Evolutionary conservation across 352 stramenopile genomes (phyloP).

Genomic region (Phytophthora crassamura): DNA sequence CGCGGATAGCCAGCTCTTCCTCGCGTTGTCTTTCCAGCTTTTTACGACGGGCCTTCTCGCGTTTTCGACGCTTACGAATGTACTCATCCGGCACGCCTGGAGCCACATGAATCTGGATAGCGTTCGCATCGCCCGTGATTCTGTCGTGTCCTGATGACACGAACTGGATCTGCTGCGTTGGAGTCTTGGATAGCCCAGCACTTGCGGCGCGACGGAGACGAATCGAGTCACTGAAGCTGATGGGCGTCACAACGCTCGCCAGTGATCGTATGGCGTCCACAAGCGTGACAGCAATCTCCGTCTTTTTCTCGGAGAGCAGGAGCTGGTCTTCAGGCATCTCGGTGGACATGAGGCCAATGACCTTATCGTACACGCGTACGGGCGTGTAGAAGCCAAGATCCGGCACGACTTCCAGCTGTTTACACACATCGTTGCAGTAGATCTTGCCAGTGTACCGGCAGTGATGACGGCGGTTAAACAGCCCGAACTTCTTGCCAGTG

Average conservation of each 20-base stretch:
- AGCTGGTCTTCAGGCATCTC: constrained; percentile 87
- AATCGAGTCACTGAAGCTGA: constrained; percentile 76
- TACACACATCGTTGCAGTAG: constrained; percentile 87
- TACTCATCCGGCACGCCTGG: constrained; percentile 83
- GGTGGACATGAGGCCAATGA: constrained; percentile 84
- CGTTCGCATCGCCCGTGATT: constrained; percentile 54
- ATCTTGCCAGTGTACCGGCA: constrained; percentile 89
- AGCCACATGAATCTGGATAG: constrained; percentile 63
- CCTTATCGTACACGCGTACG: constrained; percentile 79
- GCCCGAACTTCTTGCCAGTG: constrained; percentile 87
- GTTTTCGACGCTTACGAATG: constrained; percentile 86
- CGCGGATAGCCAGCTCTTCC: constrained; percentile 75
- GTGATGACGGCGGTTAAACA: constrained; percentile 90
- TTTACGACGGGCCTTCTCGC: constrained; percentile 82
- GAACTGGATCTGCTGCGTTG: constrained; percentile 74
- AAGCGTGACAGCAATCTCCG: constrained; percentile 85
- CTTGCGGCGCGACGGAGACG: constrained; percentile 59
- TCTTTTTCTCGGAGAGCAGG: constrained; percentile 86
- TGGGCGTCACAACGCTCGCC: constrained; percentile 60
- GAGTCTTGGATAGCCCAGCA: constrained; percentile 58
- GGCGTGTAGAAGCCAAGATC: constrained; percentile 84
- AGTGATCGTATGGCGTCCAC: constrained; percentile 75
- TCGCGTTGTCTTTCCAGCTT: constrained; percentile 74
- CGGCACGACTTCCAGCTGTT: constrained; percentile 78
- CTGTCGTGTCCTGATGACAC: constrained; percentile 44